These are phyloP conservation scores for Zygosaccharomyces rouxii DNA, from an alignment of 805 yeast species.

Conservation along the genomic window DNA sequence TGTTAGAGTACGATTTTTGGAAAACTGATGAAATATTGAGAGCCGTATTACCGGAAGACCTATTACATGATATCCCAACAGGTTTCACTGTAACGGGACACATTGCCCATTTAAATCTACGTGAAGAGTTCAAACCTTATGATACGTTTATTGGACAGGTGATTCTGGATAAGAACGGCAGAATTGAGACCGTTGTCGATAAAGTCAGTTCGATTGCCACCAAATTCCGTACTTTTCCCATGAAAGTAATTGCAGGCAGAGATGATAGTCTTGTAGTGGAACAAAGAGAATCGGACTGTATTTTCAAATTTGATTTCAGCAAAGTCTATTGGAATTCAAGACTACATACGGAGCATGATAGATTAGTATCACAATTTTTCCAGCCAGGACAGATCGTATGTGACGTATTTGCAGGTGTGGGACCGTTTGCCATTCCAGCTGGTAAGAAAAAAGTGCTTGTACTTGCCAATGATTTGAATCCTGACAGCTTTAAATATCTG, in stretches of 20 bases:
- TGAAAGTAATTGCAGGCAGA: slow-evolving; percentile 91
- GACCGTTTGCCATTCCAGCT: slow-evolving; percentile 96
- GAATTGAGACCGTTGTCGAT: slow-evolving; percentile 84
- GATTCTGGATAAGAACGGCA: slow-evolving; percentile 74
- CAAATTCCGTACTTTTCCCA: slow-evolving; percentile 82
- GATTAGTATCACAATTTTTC: slow-evolving; percentile 59
- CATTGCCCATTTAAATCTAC: slow-evolving; percentile 84
- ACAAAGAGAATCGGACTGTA: slow-evolving; percentile 83
- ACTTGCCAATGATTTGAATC: slow-evolving; percentile 90
- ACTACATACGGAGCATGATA: slow-evolving; percentile 86
- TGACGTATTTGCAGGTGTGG: slow-evolving; percentile 98
- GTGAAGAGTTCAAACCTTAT: slow-evolving; percentile 80
- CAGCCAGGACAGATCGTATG: slow-evolving; percentile 69
- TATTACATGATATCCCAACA: slow-evolving; percentile 69
- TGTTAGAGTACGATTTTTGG: slow-evolving; percentile 77
- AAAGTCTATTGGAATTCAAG: slow-evolving; percentile 98
- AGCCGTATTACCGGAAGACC: slow-evolving; percentile 69
- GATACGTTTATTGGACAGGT: slow-evolving; percentile 83
- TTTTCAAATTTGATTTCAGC: slow-evolving; percentile 80
- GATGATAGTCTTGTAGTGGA: slow-evolving; percentile 61
- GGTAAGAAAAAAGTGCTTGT: slow-evolving; percentile 78
- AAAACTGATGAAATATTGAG: slow-evolving; percentile 78
- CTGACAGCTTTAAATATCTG: slow-evolving; percentile 73
- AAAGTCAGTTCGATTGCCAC: slow-evolving; percentile 84
- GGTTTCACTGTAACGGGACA: slow-evolving; percentile 95